Conservation (phyloP, 2,329 filamentous ascomycete genomes). For the Paecilomyces sp. region DNA sequence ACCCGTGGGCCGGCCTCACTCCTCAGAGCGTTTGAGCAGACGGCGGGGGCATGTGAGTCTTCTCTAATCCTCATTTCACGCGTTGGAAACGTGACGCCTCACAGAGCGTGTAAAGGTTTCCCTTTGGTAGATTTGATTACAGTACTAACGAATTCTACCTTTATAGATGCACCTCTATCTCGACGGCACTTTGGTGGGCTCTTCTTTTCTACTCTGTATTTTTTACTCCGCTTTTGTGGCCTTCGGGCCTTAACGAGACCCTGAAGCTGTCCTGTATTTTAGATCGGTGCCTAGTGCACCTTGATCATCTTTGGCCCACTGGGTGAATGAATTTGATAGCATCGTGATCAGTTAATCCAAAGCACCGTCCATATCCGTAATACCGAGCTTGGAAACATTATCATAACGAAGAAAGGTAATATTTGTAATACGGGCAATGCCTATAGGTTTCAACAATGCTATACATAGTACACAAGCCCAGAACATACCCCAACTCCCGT, state of each 20-base stretch:
- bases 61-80: too few species aligned
- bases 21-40: not conserved
- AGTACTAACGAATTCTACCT: not conserved
- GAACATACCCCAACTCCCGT: not conserved
- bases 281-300: not conserved
- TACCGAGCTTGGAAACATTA: not conserved
- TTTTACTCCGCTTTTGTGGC: not conserved
- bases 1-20: conserved; percentile 11
- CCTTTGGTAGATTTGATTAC: not conserved
- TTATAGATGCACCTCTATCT: not conserved
- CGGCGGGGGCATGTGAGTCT: not conserved
- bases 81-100: too few species aligned
- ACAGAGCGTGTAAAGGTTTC: too few species aligned
- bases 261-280: not conserved
- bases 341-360: not conserved
- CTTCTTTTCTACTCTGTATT: not conserved
- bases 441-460: not conserved
- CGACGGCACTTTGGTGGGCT: not conserved
- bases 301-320: not conserved
- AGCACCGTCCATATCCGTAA: not conserved
- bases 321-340: not conserved
- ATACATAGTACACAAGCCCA: not conserved
- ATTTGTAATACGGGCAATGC: not conserved
- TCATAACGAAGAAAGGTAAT: not conserved
- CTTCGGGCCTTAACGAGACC: not conserved